Percentiles rank a stretch among this genome's conserved stretches.
phyloP scores from a whole-genome alignment of 164 flowering plant genomes.

The Magnolia officinalis region DNA sequence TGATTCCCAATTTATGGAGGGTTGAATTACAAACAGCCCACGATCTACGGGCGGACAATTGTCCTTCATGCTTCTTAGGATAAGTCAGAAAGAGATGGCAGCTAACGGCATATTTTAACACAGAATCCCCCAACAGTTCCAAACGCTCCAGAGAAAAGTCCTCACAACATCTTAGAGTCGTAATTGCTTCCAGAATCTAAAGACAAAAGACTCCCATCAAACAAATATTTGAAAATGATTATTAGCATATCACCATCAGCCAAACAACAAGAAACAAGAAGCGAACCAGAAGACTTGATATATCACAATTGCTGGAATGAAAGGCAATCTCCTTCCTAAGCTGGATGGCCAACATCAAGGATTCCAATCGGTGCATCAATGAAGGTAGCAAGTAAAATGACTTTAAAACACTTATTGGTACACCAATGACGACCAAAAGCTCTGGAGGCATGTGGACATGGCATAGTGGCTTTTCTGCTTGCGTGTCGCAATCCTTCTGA shows the following conservation, averaged over 20 bases:
- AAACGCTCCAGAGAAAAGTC: slow-evolving; percentile 87
- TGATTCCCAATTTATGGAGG: slow-evolving; percentile 65
- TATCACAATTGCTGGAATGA: slow-evolving; percentile 27
- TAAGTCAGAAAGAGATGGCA: slow-evolving; percentile 71
- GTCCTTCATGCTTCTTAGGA: slow-evolving; percentile 80
- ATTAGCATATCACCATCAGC: neutral
- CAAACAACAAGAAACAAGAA: neutral
- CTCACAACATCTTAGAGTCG: slow-evolving; percentile 76
- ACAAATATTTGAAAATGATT: neutral
- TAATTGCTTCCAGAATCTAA: slow-evolving; percentile 88
- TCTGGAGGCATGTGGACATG: slow-evolving; percentile 86
- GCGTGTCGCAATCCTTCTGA: slow-evolving; percentile 10
- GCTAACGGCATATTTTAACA: slow-evolving; percentile 79
- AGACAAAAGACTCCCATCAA: slow-evolving; percentile 7
- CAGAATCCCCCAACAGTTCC: slow-evolving; percentile 94
- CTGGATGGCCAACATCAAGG: slow-evolving; percentile 87
- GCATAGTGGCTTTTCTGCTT: slow-evolving; percentile 29
- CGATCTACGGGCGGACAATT: slow-evolving; percentile 48
- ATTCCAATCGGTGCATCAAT: slow-evolving; percentile 78
- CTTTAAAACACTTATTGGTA: slow-evolving; percentile 40
- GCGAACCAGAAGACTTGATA: slow-evolving; percentile 73
- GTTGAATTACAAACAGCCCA: slow-evolving; percentile 64
- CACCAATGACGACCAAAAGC: slow-evolving; percentile 50
- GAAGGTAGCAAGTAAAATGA: slow-evolving; percentile 88
- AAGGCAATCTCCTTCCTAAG: slow-evolving; percentile 62